Evolutionary conservation across 345 rosid species (phyloP), one percentile per base, ranked within the genome.

Genomic region (Sonneratia caseolaris): DNA sequence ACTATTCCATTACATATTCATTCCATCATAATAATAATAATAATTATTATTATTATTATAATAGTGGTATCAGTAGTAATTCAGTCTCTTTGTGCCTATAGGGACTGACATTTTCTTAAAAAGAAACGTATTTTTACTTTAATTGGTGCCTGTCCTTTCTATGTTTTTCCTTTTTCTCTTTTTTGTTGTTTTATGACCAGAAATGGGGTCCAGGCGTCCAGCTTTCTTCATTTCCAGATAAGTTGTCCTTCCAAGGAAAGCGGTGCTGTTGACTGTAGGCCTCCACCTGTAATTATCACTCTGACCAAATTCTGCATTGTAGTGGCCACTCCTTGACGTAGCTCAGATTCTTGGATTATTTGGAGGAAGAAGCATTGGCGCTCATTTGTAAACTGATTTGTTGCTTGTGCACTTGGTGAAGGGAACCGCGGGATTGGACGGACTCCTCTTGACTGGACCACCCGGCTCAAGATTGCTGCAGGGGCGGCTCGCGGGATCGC

Each of bases 391-490:
- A 9, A 0, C 36, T 64, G 15, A 16, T 18, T 2, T 42, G 0
- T 37, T 37, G 27, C 22, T 12, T 14, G 4, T 35, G 47, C 0
- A 3, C 22, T 38, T 59, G 43, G 56, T 11, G 32, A n/a, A 91
- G 98, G 98, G 22, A 94, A 91, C 80, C 82, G 97, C 15, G 98
- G 98, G 56, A 93, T 96, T 0, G 98, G 97, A 11, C 76, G 98
- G 65, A 87, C 86, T 4, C 98, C 98, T 3, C 72, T 93, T 53
- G 97, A 91, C 71, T 93, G 98, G 98, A 85, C 87, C 64, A 89
- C 93, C 2, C 78, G 98, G 71, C 89, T 93, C 0, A 91, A 87
- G 79, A 86, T 93, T 1, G 97, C 94, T 42, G 90, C 86, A 0
- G 97, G 91, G 5, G 89, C 96, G 5, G 97, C 96, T 37, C 89